Base-by-base conservation (phyloP, 2,329 filamentous ascomycete genomes). In the Calonectria leucothoes region DNA sequence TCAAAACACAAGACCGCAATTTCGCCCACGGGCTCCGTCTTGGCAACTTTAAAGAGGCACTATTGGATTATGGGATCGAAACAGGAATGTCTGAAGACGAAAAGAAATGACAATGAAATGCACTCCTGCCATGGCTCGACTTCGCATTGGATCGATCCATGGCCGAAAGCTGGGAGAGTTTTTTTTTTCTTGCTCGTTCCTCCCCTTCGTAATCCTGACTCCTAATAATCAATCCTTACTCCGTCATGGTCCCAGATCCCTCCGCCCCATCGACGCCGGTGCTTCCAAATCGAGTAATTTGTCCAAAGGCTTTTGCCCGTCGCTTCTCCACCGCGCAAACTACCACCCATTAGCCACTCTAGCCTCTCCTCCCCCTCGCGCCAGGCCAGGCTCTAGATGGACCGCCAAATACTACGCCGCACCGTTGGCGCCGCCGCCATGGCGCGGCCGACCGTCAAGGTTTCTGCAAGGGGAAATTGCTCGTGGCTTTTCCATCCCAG, bases 391-490 rank as follows among this genome's bases (percentile, higher is more conserved):
- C 42, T 51, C 33, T 61, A 25, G 61, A 66, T 64, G 35, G 67
- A 64, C 67, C 45, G n/a, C 31, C 23, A 71, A 78, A 68, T 74
- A 45, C 72, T 52, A 73, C 77, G 78, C 78, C 78, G 78, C 78
- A 79, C 78, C 78, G 78, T 79, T 79, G 77, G 66, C 77, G 77
- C 77, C 77, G 77, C 65, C 76, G 75, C 75, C 73, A 65, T 79
- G 70, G 76, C 73, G 70, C 57, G 71, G 74, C 69, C 31, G 51
- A 72, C 76, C 77, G 78, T 76, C 76, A 77, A 69, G 77, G 77
- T 79, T 75, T 78, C 75, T 79, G 77, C 77, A 79, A 78, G 76
- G 77, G 77, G 77, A 79, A 76, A 79, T 79, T 79, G 63, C 52
- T 51, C 55, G 27, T 59, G 42, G 66, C 66, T 59, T 61, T 61